Conservation (phyloP, 768 basidiomycete species). For the Suillus paluster region DNA sequence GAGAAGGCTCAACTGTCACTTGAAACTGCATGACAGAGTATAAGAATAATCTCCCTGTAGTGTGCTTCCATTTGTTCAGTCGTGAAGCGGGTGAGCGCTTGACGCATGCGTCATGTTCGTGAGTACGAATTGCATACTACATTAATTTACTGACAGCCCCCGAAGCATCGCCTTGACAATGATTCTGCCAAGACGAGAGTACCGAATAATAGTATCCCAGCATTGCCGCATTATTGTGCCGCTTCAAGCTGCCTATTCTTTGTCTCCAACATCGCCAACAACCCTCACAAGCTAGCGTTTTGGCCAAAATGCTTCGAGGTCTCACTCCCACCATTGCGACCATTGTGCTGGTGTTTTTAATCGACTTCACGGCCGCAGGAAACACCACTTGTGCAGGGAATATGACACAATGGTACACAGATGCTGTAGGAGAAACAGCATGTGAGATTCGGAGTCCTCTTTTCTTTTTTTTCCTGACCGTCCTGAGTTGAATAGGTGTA, state of each 20-base stretch:
- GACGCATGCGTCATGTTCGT: too few relatives aligned
- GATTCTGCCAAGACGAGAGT: neutral
- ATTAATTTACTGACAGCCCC: too few relatives aligned
- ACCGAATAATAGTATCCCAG: neutral
- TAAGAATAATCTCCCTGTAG: too few relatives aligned
- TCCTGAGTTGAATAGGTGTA: slow-evolving; percentile 16
- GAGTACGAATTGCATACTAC: too few relatives aligned
- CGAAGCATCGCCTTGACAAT: neutral
- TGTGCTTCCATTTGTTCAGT: too few relatives aligned
- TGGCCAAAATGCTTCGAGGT: neutral
- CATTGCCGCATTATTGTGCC: neutral
- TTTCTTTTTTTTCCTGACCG: neutral
- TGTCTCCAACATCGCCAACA: neutral
- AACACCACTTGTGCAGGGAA: slow-evolving; percentile 26
- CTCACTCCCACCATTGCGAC: neutral
- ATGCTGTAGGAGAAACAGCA: slow-evolving; percentile 31
- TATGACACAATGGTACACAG: slow-evolving; percentile 30
- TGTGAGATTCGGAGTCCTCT: slow-evolving; percentile 20
- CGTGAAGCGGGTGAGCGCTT: too few relatives aligned
- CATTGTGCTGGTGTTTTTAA: neutral
- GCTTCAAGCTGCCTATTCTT: neutral
- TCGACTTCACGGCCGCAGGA: slow-evolving; percentile 15
- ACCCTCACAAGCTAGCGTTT: neutral
- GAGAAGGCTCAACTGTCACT: too few relatives aligned
- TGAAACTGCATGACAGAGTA: too few relatives aligned